Base-by-base conservation (phyloP, 768 basidiomycete genomes). In the Leccinum variicolor region DNA sequence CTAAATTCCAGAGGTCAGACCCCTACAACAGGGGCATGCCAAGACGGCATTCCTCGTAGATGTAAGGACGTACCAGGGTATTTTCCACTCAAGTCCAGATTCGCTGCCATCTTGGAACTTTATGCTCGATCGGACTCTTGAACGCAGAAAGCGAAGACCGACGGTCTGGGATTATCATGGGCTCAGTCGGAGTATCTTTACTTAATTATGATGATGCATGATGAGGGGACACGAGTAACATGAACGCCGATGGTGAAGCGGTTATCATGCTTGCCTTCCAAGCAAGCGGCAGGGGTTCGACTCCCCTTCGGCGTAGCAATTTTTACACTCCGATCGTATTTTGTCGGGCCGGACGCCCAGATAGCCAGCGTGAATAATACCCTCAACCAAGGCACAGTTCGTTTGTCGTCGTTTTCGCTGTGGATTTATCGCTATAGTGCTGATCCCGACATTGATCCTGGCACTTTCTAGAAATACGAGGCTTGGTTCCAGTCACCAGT, bases 181-280 rank as follows among this genome's bases (percentile, higher is more conserved):
- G 0, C n/a, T 19, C 39, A 41, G n/a, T 43, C n/a, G 19, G 17
- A 39, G 17, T n/a, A 39, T 39, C 4, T n/a, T 17, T n/a, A n/a
- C n/a, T n/a, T 17, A 0, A 39, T 39, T 0, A n/a, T 11, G 13
- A 33, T 33, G 13, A 33, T 6, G 0, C n/a, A 33, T 33, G 0
- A 33, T 33, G 2, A 31, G 31, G 33, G 6, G 13, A 33, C 13
- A 14, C 13, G 14, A 14, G 6, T 14, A 14, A 33, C 33, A 33
- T 33, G 33, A 15, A 80, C 79, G 71, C 79, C 75, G 79, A 86
- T 89, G 87, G 88, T 89, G 88, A 89, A 89, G 85, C 80, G 87
- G 88, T 88, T 89, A 89, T 89, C 87, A 89, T 90, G 86, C 88
- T 89, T 89, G 87, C 86, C 87, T 89, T 89, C 87, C 87, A 89